Evolutionary conservation across 352 stramenopile genomes (phyloP).

Genomic region (Phytopythium vexans): DNA sequence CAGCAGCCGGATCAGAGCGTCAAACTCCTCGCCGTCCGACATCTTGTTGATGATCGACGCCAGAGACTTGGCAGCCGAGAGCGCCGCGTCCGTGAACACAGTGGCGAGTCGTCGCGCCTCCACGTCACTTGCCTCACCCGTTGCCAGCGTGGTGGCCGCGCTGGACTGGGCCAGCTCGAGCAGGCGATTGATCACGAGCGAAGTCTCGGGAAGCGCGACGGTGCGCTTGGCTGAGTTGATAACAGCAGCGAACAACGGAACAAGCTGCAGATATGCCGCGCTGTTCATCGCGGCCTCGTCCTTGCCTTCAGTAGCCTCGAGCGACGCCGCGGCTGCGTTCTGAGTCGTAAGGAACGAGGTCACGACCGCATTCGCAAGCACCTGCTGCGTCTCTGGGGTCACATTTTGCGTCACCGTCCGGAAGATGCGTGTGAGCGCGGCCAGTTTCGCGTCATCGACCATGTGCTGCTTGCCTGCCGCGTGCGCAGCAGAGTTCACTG

Average conservation of each 20-base stretch:
- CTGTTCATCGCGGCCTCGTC: conserved; percentile 6
- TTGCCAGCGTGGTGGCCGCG: conserved; percentile 8
- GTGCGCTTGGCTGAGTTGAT: conserved; percentile 73
- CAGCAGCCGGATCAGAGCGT: conserved; percentile 67
- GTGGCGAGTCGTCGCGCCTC: conserved; percentile 25
- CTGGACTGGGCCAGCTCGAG: conserved; percentile 69
- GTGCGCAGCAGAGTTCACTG: conserved; percentile 52
- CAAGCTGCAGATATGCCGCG: conserved; percentile 56
- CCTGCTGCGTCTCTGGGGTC: conserved; percentile 52
- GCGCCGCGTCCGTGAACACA: conserved; percentile 48
- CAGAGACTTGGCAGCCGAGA: conserved; percentile 70
- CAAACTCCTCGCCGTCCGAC: conserved; percentile 75
- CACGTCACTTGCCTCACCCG: not conserved
- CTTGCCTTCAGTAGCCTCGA: not conserved
- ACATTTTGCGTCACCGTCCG: conserved; percentile 80
- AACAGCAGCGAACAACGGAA: conserved; percentile 71
- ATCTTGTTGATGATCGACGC: conserved; percentile 88
- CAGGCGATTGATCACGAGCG: conserved; percentile 69
- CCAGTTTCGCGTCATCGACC: conserved; percentile 40
- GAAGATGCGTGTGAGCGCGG: conserved; percentile 58
- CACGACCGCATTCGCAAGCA: conserved; percentile 54
- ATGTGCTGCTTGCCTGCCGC: conserved; percentile 23
- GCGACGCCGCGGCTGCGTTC: conserved; percentile 17
- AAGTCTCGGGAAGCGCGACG: conserved; percentile 55
- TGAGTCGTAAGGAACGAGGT: conserved; percentile 55